Evolutionary conservation across 2,329 filamentous ascomycete species (phyloP).

Genomic region (Pseudogymnoascus sp.): DNA sequence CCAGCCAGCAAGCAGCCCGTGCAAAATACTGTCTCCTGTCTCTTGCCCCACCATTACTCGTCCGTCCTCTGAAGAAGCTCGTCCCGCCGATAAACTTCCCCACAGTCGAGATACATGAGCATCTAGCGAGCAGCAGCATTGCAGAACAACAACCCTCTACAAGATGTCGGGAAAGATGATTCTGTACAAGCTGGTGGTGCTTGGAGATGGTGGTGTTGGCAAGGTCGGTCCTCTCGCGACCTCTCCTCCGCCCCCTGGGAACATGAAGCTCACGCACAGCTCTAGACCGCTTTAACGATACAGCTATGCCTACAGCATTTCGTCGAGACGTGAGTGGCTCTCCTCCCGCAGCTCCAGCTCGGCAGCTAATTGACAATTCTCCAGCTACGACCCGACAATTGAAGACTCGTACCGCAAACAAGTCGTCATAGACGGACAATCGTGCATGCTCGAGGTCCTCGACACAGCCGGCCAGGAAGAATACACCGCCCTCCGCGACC

Average conservation of each 20-base stretch:
- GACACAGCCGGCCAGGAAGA: conserved; percentile 98
- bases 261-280: conserved; percentile 8
- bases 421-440: conserved; percentile 86
- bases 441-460: conserved; percentile 94
- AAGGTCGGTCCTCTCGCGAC: conserved; percentile 49
- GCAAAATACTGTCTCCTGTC: conserved; percentile 3
- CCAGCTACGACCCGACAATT: conserved; percentile 70
- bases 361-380: conserved; percentile 16
- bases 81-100: conserved; percentile 8
- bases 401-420: conserved; percentile 85
- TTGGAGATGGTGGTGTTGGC: conserved; percentile 88
- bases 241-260: background rate
- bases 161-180: conserved; percentile 87
- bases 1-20: background rate
- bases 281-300: conserved; percentile 73
- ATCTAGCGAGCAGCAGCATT: conserved; percentile 4
- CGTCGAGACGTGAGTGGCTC: conserved; percentile 61
- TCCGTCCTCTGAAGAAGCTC: conserved; percentile 5
- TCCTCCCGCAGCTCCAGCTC: conserved; percentile 3
- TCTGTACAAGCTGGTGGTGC: conserved; percentile 89
- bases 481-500: conserved; percentile 91
- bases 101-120: conserved; percentile 7
- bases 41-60: conserved; percentile 8
- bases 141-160: background rate
- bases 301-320: conserved; percentile 98